Evolutionary conservation across 2,329 filamentous ascomycete genomes (phyloP).

Genomic region (Beauveria caledonica): DNA sequence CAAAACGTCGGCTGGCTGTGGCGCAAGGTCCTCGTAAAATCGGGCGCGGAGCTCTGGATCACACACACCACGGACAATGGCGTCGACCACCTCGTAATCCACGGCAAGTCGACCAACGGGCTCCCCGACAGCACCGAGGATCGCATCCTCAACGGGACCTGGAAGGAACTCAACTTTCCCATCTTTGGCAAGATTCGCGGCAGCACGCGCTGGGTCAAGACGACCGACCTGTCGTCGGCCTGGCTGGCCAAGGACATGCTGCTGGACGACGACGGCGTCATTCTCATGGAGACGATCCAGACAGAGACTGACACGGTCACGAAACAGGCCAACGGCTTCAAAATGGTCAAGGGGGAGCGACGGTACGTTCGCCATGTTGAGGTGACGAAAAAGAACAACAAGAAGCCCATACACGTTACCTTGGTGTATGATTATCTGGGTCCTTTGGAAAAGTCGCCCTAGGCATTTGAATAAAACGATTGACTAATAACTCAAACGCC

Average conservation of each 20-base stretch:
- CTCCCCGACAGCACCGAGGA: not conserved
- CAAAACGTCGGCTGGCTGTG: conserved; percentile 1
- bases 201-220: not conserved
- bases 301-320: not conserved
- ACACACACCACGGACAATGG: not conserved
- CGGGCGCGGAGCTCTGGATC: not conserved
- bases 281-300: conserved; percentile 1
- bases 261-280: not conserved
- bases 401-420: not conserved
- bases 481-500: not conserved
- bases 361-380: not conserved
- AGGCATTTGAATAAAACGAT: not conserved
- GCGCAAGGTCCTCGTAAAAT: conserved; percentile 1
- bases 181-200: conserved; percentile 6
- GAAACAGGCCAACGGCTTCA: not conserved
- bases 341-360: not conserved
- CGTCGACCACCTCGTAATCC: not conserved
- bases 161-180: not conserved
- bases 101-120: not conserved
- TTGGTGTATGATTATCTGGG: conserved; percentile 3
- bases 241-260: conserved; percentile 1
- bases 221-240: not conserved
- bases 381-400: not conserved
- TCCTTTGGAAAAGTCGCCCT: not conserved
- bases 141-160: not conserved